Percentiles rank a stretch among this genome's conserved stretches.
Conservation (phyloP, 2,329 filamentous ascomycete species). For the Stachybotrys chlorohalonatus region DNA sequence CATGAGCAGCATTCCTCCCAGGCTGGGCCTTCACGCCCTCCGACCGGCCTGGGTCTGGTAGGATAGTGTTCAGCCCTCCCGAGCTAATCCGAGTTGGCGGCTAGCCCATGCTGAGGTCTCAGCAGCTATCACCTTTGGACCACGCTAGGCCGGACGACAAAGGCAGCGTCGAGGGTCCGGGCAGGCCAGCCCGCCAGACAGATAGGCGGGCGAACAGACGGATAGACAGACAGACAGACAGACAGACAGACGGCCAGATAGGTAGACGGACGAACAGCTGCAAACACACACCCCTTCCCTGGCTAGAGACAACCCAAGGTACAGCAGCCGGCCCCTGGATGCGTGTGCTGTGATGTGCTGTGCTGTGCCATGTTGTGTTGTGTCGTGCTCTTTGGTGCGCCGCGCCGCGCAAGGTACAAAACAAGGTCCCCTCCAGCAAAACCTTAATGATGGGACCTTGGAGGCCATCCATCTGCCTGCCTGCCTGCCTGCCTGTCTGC, state of each 20-base stretch:
- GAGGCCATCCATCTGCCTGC: slow-evolving; percentile 1
- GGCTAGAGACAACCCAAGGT: too few species aligned
- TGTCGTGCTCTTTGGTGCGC: background rate
- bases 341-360: too few species aligned
- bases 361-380: background rate
- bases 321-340: too few species aligned
- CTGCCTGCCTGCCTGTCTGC: background rate
- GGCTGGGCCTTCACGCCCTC: background rate
- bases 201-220: background rate
- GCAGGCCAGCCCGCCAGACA: background rate
- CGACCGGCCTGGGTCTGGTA: background rate
- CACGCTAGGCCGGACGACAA: background rate
- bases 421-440: background rate
- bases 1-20: background rate
- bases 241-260: too few species aligned
- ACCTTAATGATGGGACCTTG: background rate
- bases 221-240: background rate
- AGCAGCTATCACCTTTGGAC: background rate
- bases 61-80: background rate
- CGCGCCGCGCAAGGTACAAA: background rate
- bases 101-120: background rate
- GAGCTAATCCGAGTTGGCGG: background rate
- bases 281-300: too few species aligned
- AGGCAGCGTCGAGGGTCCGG: background rate
- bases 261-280: too few species aligned